Base-by-base conservation (phyloP, 495 filamentous ascomycete species). In the Penicillium verhagenii region DNA sequence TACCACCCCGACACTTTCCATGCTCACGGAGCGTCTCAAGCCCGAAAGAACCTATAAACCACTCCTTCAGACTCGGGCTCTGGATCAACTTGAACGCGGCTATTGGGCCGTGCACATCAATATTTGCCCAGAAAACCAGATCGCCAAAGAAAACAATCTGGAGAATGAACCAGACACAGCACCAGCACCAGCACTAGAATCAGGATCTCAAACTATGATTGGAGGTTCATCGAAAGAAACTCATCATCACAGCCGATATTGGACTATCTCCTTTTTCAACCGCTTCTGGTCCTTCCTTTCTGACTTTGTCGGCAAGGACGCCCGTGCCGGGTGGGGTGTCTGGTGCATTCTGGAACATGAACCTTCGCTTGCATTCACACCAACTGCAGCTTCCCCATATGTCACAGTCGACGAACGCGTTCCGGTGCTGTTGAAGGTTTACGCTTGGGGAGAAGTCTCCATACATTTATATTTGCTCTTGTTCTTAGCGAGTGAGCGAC, bases 291-390 rank as follows among this genome's bases (percentile, higher is more conserved):
- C 65, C 2, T 89, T 82, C 48, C 65, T 92, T 4, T 69, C 65
- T 0, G 77, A 82, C 3, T 86, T 84, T 55, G 60, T 92, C 9
- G 72, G 71, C 2, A 59, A 49, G n/a, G 74, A 75, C 16, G 85
- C 80, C 0, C 60, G 73, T 18, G 86, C 85, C 0, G 89, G 88
- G 0, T 91, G 88, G 86, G 87, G 86, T 0, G 78, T 88, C 1
- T 80, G 78, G 76, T 81, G 77, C 60, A 65, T 76, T 19, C 57
- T 74, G 1, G 69, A 79, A 16, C 23, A 40, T 25, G 23, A 50
- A 16, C 13, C 47, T 16, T 20, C 20, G 21, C 9, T 20, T 16
- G 26, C 3, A 18, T 33, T 8, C n/a, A 16, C 11, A 37, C 9
- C 26, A 1, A 14, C n/a, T 35, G 28, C 25, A 35, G 13, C 1